These are phyloP conservation scores for Trifolium pratense DNA, from an alignment of 306 rosid genomes.

Conservation along the genomic window DNA sequence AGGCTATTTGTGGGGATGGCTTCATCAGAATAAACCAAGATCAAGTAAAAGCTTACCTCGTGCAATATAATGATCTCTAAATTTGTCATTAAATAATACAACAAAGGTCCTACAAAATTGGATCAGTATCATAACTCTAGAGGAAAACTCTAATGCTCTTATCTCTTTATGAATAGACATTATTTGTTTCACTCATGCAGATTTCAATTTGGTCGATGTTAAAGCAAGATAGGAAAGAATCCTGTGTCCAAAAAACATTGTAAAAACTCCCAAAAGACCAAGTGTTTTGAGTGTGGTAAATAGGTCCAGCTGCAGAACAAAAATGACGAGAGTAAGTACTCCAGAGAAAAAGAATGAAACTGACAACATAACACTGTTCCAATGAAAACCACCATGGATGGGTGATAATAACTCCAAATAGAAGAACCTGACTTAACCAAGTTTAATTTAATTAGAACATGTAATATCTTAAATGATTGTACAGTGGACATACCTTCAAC, in stretches of 20 bases:
- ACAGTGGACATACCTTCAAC: constrained; percentile 76
- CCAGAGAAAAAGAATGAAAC: background rate
- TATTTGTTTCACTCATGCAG: constrained; percentile 63
- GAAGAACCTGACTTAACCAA: constrained; percentile 28
- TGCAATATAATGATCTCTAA: constrained; percentile 14
- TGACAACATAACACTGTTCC: constrained; percentile 14
- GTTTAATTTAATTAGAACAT: constrained; percentile 34
- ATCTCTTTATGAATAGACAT: constrained; percentile 39
- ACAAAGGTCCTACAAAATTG: constrained; percentile 58
- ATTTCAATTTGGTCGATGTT: constrained; percentile 83
- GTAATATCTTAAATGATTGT: background rate
- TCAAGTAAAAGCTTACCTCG: constrained; percentile 12
- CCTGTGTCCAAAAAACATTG: constrained; percentile 88
- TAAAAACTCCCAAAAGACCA: constrained; percentile 71
- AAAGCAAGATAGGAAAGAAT: constrained; percentile 87
- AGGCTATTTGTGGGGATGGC: background rate
- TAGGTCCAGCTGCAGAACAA: constrained; percentile 81
- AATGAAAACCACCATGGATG: constrained; percentile 15
- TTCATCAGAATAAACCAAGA: constrained; percentile 18
- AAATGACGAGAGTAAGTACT: constrained; percentile 23
- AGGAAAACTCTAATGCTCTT: constrained; percentile 31
- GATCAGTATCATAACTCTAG: constrained; percentile 40
- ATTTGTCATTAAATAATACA: constrained; percentile 32
- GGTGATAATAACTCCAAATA: background rate
- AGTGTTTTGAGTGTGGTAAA: constrained; percentile 84